Conservation (phyloP, 169 alveolate genomes). For the Theileria orientalis region DNA sequence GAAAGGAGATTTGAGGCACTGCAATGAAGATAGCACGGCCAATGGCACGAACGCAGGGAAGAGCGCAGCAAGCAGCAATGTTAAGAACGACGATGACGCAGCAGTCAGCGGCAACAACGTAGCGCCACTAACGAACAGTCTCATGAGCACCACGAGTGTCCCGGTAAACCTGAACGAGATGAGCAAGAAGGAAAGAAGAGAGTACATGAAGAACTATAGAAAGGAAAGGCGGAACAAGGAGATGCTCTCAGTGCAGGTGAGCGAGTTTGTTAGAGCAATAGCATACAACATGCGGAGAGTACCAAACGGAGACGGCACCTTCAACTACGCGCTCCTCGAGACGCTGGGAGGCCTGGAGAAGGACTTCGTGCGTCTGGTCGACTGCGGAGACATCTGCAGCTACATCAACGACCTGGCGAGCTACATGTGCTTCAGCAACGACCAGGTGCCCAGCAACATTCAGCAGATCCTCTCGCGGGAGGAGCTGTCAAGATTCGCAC, state of each 20-base stretch:
- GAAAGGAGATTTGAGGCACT: no score
- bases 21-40: no score
- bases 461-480: constrained; percentile 53
- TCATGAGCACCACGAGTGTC: no score
- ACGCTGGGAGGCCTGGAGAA: constrained; percentile 53
- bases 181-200: neutral
- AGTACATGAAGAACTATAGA: no score
- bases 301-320: constrained; percentile 37
- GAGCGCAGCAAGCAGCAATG: neutral
- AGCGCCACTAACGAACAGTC: neutral
- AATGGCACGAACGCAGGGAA: no score
- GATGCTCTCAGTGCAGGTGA: no score
- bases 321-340: constrained; percentile 32
- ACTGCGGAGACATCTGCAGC: constrained; percentile 41
- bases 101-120: neutral
- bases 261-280: constrained; percentile 25
- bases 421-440: constrained; percentile 47
- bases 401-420: constrained; percentile 57
- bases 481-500: constrained; percentile 41
- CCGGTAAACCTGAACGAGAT: no score
- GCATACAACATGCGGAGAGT: constrained; percentile 16
- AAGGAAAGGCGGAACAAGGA: no score
- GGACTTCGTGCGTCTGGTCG: constrained; percentile 40
- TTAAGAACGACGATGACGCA: neutral
- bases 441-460: constrained; percentile 44